Base-by-base conservation (phyloP, 495 filamentous ascomycete genomes). In the Lepidopterella palustris region DNA sequence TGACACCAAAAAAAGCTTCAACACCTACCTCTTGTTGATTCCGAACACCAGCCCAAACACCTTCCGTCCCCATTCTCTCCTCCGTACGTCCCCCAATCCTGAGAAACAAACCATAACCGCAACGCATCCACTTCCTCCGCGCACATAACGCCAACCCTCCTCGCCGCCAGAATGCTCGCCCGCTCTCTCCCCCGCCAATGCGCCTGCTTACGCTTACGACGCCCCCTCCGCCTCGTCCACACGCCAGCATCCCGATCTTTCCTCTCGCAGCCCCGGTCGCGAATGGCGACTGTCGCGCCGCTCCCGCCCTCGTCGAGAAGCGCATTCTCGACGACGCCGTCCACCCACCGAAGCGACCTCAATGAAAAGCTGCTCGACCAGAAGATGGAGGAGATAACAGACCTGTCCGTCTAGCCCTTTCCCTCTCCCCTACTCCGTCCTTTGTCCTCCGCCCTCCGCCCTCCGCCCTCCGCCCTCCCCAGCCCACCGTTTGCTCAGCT, bases 311-410 rank as follows among this genome's bases (percentile, higher is more conserved):
- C 6, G 31, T 6, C 31, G 6, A 35, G 6, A 35, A 11, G 9
- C 35, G 35, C 35, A 11, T 10, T 42, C 3, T 2, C 35, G 18
- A 10, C 35, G 18, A 18, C 35, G 18, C 10, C 35, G 9, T 10
- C 35, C 35, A 5, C 47, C 6, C 15, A 18, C 3, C 47, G n/a
- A 24, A 50, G 21, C 5, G 1, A 0, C 8, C 47, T 25, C 6
- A 8, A 4, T 24, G 1, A 71, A 59, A 60, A 62, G 25, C 29
- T 66, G 4, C 73, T 71, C n/a, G 76, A 78, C 54, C 68, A 71
- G 32, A 66, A 71, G 13, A 70, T 79, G 48, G 75, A 77, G 27
- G 71, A 75, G 39, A 72, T 79, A 42, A 70, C 71, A 62, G 77
- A 79, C 42, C 71, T 75, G 63, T 76, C 5, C 18, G 70, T 60